Evolutionary conservation across 305 asterid genomes (phyloP).

Genomic region (Fraxinus floribunda): DNA sequence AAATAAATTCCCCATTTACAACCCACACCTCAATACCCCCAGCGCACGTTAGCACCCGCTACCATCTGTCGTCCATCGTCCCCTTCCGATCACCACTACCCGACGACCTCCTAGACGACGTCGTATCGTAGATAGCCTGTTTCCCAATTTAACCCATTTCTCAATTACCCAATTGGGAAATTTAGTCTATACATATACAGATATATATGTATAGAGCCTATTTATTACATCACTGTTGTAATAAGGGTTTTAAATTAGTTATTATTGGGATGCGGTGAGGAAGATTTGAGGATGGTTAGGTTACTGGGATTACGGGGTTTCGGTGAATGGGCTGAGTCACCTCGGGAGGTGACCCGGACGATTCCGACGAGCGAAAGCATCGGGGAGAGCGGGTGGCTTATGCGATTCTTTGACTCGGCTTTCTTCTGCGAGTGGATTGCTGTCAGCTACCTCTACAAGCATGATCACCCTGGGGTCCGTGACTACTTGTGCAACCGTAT

Average conservation of each 20-base stretch:
- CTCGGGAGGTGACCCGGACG: constrained; percentile 85
- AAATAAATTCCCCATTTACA: constrained; percentile 9
- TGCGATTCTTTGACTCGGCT: constrained; percentile 80
- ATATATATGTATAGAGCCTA: constrained; percentile 13
- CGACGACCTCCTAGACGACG: constrained; percentile 35
- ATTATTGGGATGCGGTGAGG: constrained; percentile 38
- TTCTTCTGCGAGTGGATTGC: constrained; percentile 97
- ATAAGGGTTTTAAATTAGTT: constrained; percentile 48
- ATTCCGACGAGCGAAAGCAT: constrained; percentile 72
- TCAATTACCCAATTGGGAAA: constrained; percentile 3
- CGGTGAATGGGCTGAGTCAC: constrained; percentile 68
- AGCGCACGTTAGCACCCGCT: constrained; percentile 56
- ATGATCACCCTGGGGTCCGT: constrained; percentile 84
- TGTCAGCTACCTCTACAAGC: constrained; percentile 89
- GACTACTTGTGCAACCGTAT: constrained; percentile 87
- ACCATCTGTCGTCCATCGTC: constrained; percentile 21
- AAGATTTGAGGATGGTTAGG: constrained; percentile 66
- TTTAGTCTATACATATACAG: neutral
- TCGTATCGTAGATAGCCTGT: constrained; percentile 18
- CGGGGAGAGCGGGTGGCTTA: constrained; percentile 89
- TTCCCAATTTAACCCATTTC: neutral
- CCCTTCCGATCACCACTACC: constrained; percentile 29
- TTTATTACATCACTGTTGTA: constrained; percentile 22
- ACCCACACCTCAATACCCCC: constrained; percentile 36
- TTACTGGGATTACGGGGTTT: constrained; percentile 69